Evolutionary conservation across 2,329 filamentous ascomycete genomes (phyloP), one percentile per base, ranked within the genome.

Genomic region (Fusarium sp.): DNA sequence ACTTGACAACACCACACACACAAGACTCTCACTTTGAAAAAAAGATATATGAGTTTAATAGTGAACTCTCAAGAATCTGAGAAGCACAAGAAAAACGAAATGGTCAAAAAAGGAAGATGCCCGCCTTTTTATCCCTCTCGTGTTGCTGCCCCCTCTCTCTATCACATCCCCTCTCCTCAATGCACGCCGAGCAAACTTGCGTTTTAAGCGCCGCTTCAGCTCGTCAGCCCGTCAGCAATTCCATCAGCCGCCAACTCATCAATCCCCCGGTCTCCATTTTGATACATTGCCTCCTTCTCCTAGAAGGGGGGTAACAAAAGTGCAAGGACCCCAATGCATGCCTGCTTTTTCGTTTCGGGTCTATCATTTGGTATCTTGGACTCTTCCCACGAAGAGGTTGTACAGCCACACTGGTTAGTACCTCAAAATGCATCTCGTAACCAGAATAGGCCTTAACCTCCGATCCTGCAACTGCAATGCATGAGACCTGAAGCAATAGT

Each of bases 221-320:
- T 59, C 45, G 54, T 37, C 31, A 59, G 57, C 59, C 58, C 38
- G 58, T 61, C 38, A 61, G 58, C 58, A 27, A 29, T 40, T 61
- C 35, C 34, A 42, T 69, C 72, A 68, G 71, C 67, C 10, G 67
- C 67, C 71, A 71, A 42, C 67, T 62, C 63, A 71, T 64, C 37
- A 52, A 52, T 42, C 50, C 6, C 29, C 31, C 20, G 5, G 31
- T 22, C 40, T 31, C 29, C 35, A 38, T 45, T 13, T n/a, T 37
- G 24, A 64, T 57, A 34, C 62, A 45, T 47, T 45, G 40, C 40
- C n/a, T 45, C 40, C 40, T 14, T 22, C 20, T 6, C 20, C 20
- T 31, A 37, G 8, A 16, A 7, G 16, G 34, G 34, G 34, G 34
- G 34, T 18, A 37, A 16, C 20, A 47, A 47, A 47, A 47, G 42